Conservation (phyloP, 2,329 filamentous ascomycete species). For the Sclerotinia borealis region DNA sequence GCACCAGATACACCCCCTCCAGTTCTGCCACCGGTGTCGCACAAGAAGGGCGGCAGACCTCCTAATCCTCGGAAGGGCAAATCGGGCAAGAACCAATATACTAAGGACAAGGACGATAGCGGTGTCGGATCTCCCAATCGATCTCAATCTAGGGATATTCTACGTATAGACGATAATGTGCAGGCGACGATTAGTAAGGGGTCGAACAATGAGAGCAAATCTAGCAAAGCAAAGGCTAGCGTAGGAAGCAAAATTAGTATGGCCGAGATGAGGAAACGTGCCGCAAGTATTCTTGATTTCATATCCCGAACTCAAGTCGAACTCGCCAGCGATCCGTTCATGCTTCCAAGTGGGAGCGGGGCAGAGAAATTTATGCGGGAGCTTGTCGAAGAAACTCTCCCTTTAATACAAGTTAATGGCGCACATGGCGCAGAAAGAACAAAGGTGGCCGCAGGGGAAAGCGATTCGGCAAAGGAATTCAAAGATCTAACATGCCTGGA, state of each 20-base stretch:
- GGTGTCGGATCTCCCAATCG: constrained; percentile 48
- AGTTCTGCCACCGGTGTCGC: constrained; percentile 38
- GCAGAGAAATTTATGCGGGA: constrained; percentile 31
- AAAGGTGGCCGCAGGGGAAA: constrained; percentile 30
- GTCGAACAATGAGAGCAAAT: constrained; percentile 34
- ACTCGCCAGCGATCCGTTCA: constrained; percentile 58
- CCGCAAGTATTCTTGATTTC: constrained; percentile 79
- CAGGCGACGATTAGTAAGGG: constrained; percentile 37
- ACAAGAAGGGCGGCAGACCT: constrained; percentile 58
- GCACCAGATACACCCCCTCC: constrained; percentile 44
- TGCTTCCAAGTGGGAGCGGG: constrained; percentile 37
- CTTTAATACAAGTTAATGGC: constrained; percentile 36
- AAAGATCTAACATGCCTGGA: constrained; percentile 55
- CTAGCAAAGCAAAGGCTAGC: constrained; percentile 31
- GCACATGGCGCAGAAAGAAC: constrained; percentile 26
- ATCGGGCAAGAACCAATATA: constrained; percentile 74
- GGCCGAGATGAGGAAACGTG: constrained; percentile 81
- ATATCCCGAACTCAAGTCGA: constrained; percentile 86
- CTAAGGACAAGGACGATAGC: constrained; percentile 60
- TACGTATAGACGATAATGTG: constrained; percentile 42
- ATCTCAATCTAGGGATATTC: constrained; percentile 43
- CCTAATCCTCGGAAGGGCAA: constrained; percentile 61
- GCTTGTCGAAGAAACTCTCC: constrained; percentile 30
- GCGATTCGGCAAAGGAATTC: constrained; percentile 49
- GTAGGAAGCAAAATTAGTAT: constrained; percentile 63